Percentiles rank a stretch among this genome's conserved stretches.
Conservation (phyloP, 495 filamentous ascomycete species). For the Durotheca rogersii region DNA sequence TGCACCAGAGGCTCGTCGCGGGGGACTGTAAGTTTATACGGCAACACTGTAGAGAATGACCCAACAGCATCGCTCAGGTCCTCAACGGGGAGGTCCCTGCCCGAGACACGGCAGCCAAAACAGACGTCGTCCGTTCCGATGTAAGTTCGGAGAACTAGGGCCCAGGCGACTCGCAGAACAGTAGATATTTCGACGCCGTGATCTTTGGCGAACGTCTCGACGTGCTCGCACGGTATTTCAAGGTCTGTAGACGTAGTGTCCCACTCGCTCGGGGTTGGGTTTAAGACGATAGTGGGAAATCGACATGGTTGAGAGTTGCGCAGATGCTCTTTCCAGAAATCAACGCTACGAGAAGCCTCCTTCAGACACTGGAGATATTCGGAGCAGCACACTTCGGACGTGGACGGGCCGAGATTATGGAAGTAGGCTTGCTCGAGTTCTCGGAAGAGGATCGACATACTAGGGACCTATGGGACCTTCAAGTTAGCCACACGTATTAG, state of each 20-base stretch:
- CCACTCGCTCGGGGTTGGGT: constrained; percentile 27
- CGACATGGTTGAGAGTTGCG: constrained; percentile 36
- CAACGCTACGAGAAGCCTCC: constrained; percentile 36
- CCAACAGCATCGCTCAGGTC: constrained; percentile 44
- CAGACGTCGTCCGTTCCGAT: constrained; percentile 42
- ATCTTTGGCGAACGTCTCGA: constrained; percentile 39
- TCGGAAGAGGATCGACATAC: constrained; percentile 44
- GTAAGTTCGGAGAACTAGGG: constrained; percentile 46
- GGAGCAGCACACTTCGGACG: constrained; percentile 38
- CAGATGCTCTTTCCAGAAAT: constrained; percentile 46
- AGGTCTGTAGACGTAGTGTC: constrained; percentile 41
- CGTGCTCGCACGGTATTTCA: constrained; percentile 37
- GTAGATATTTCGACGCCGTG: constrained; percentile 37
- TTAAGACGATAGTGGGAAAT: constrained; percentile 42
- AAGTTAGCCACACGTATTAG: constrained; percentile 6
- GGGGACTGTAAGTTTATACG: constrained; percentile 38
- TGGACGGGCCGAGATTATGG: constrained; percentile 30
- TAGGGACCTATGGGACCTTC: constrained; percentile 30
- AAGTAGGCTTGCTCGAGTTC: constrained; percentile 47
- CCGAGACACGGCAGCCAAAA: constrained; percentile 46
- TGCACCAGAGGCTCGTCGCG: constrained; percentile 35
- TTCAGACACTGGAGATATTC: constrained; percentile 44
- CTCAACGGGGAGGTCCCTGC: constrained; percentile 42
- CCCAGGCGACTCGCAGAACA: constrained; percentile 51
- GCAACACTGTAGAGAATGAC: constrained; percentile 44